phyloP scores from a whole-genome alignment of 148 eudicot genomes.

The Nyssa sinensis region DNA sequence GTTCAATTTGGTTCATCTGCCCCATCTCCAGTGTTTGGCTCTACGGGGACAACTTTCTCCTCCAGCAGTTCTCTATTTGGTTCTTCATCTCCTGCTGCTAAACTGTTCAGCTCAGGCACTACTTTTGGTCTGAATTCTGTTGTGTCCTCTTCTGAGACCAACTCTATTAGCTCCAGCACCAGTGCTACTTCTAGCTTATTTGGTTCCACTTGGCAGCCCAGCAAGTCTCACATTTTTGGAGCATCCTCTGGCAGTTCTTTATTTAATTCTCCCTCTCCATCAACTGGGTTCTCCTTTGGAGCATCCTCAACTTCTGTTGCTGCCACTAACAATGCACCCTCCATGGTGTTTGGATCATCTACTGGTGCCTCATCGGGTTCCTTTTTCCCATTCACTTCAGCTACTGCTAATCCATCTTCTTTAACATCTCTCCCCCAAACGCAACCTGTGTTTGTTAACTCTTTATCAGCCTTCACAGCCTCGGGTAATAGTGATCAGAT shows the following conservation, averaged over 20 bases:
- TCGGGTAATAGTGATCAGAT: conserved; percentile 54
- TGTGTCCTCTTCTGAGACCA: conserved; percentile 24
- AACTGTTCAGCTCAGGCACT: conserved; percentile 25
- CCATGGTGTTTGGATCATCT: conserved; percentile 38
- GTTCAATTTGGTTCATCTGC: conserved; percentile 30
- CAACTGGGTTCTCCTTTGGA: conserved; percentile 50
- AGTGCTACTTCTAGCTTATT: conserved; percentile 33
- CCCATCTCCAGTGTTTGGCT: conserved; percentile 23
- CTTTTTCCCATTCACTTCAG: conserved; percentile 39
- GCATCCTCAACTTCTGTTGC: conserved; percentile 37
- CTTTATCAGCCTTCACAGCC: conserved; percentile 29
- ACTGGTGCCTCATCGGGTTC: conserved; percentile 35
- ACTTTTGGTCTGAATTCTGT: conserved; percentile 34
- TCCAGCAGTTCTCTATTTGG: conserved; percentile 29
- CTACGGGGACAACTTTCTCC: conserved; percentile 21
- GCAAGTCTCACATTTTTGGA: conserved; percentile 26
- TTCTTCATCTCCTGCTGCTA: conserved; percentile 19
- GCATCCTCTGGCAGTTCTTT: conserved; percentile 12
- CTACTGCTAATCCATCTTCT: conserved; percentile 32
- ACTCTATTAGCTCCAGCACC: conserved; percentile 26
- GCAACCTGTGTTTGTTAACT: conserved; percentile 39
- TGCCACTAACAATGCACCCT: conserved; percentile 31
- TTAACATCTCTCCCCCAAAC: conserved; percentile 15
- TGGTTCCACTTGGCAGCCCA: conserved; percentile 34
- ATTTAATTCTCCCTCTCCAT: conserved; percentile 22